These are phyloP conservation scores for Naganishia randhawae DNA, from an alignment of 768 basidiomycete genomes.

Conservation along the genomic window DNA sequence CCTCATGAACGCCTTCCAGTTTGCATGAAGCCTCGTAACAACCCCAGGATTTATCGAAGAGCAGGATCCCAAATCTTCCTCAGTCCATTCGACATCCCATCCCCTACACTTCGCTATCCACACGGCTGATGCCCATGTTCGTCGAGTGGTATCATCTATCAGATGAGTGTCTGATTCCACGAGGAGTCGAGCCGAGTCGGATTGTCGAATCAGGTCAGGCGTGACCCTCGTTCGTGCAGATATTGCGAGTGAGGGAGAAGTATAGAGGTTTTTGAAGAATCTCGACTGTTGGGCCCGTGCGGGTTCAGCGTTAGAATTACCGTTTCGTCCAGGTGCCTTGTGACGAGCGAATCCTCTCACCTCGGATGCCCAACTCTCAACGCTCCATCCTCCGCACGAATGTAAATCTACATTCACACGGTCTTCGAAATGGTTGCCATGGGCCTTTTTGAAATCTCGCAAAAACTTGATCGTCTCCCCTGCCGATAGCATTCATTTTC, in stretches of 20 bases:
- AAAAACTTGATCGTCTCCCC: slow-evolving; percentile 65
- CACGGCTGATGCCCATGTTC: slow-evolving; percentile 73
- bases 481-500: slow-evolving; percentile 39
- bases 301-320: slow-evolving; percentile 56
- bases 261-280: slow-evolving; percentile 67
- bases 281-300: slow-evolving; percentile 1
- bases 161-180: slow-evolving; percentile 82
- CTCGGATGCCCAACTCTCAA: slow-evolving; percentile 73
- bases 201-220: slow-evolving; percentile 62
- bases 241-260: slow-evolving; percentile 82
- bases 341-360: slow-evolving; percentile 52
- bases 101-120: slow-evolving; percentile 70
- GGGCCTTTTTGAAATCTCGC: slow-evolving; percentile 58
- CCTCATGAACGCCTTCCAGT: slow-evolving; percentile 57
- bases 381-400: slow-evolving; percentile 73
- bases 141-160: slow-evolving; percentile 58
- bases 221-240: slow-evolving; percentile 69
- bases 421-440: slow-evolving; percentile 59
- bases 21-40: slow-evolving; percentile 64
- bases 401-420: slow-evolving; percentile 81
- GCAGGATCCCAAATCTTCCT: slow-evolving; percentile 46
- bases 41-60: slow-evolving; percentile 54
- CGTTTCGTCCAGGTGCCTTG: not conserved
- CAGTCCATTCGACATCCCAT: slow-evolving; percentile 65
- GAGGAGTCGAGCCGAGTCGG: slow-evolving; percentile 66